Base-by-base conservation (phyloP, 257 asterid species). In the Gentiana straminea region DNA sequence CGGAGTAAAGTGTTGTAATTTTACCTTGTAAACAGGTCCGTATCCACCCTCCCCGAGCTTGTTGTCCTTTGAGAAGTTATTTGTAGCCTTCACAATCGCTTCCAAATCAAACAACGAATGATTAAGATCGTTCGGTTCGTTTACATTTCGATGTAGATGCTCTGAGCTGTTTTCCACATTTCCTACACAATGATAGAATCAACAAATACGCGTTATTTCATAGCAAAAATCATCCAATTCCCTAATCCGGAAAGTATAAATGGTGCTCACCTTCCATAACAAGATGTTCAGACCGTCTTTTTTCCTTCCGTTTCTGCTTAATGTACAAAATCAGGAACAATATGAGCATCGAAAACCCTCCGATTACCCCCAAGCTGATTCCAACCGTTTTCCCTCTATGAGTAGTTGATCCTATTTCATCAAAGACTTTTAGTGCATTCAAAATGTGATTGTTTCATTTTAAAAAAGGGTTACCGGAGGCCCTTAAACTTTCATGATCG, bases 21-120 rank as follows among this genome's bases (percentile, higher is more conserved):
- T 2, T 68, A 75, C 84, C 89, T 73, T 78, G 57, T 75, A 73
- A 64, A 81, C 85, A 57, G 77, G 81, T 54, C 86, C 86, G 61
- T 62, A 79, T 62, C 86, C 83, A 61, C 84, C 89, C 63, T 79
- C 72, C 50, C 86, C 89, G 48, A 79, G 72, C 77, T 59, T 69
- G 49, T 75, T 76, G 15, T 11, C 52, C 1, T 6, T 5, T 8
- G 86, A 63, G 63, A 81, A 81, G 63, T 63, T 51, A 43, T 74
- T 55, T 7, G 89, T 72, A 41, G 81, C 86, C 37, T 64, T 41
- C 1, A 35, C 10, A n/a, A 76, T 8, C 6, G 69, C 58, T 9
- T 58, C 10, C 35, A 76, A 64, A n/a, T 62, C 76, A 58, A 76
- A 57, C 50, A 57, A 35, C 32, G 83, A 83, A n/a, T 73, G 68